Percentiles rank a stretch among this genome's conserved stretches.
Conservation (phyloP, 352 stramenopile species). For the Phytopythium oedochilum region DNA sequence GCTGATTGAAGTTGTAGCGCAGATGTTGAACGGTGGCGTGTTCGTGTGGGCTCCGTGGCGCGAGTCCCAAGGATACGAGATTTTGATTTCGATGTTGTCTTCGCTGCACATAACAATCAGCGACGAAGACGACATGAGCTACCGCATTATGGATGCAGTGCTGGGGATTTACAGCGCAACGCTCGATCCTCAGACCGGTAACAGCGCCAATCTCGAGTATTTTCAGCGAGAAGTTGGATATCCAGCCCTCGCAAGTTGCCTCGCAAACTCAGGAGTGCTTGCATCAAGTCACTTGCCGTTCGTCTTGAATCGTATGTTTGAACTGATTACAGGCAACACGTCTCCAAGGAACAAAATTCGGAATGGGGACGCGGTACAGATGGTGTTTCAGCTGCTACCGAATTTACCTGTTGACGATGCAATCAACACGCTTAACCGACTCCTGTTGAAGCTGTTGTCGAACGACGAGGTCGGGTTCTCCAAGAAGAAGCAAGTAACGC, state of each 20-base stretch:
- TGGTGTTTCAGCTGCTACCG: slow-evolving; percentile 46
- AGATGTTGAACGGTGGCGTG: slow-evolving; percentile 33
- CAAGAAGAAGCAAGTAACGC: slow-evolving; percentile 39
- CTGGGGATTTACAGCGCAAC: slow-evolving; percentile 43
- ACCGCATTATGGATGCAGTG: slow-evolving; percentile 47
- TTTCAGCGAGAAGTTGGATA: slow-evolving; percentile 43
- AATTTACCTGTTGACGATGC: slow-evolving; percentile 20
- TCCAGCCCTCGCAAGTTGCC: slow-evolving; percentile 46
- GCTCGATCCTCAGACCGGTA: slow-evolving; percentile 25
- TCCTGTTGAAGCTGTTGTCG: slow-evolving; percentile 41
- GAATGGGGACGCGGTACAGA: slow-evolving; percentile 49
- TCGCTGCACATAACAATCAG: slow-evolving; percentile 31
- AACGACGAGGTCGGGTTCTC: slow-evolving; percentile 37
- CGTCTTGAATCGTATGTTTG: slow-evolving; percentile 48
- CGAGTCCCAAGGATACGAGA: slow-evolving; percentile 52
- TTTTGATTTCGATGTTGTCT: slow-evolving; percentile 52
- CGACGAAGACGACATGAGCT: slow-evolving; percentile 14
- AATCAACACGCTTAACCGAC: slow-evolving; percentile 23
- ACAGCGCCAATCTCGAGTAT: slow-evolving; percentile 25
- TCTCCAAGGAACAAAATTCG: slow-evolving; percentile 43
- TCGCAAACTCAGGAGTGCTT: slow-evolving; percentile 48
- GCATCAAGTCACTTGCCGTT: slow-evolving; percentile 21
- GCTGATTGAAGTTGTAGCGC: slow-evolving; percentile 37
- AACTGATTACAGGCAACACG: slow-evolving; percentile 41
- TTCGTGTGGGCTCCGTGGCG: slow-evolving; percentile 43